Conservation (phyloP, 2,329 filamentous ascomycete species). For the Mariannaea sp. region DNA sequence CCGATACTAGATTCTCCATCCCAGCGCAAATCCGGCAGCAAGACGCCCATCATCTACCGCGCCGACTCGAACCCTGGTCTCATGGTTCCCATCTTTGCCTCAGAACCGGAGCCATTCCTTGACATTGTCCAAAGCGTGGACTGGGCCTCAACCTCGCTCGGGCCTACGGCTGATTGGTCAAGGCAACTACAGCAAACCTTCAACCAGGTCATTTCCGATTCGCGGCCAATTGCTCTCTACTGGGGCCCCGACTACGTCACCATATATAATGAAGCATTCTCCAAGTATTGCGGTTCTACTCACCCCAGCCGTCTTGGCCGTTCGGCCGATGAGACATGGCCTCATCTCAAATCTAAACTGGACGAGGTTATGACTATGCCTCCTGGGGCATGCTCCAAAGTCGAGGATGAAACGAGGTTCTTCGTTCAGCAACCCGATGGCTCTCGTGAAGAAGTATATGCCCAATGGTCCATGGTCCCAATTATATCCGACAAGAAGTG, state of each 20-base stretch:
- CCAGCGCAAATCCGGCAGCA: constrained; percentile 32
- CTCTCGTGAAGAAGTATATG: constrained; percentile 52
- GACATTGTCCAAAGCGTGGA: constrained; percentile 49
- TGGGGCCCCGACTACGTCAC: constrained; percentile 67
- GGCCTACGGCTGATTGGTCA: constrained; percentile 54
- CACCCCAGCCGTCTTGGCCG: constrained; percentile 68
- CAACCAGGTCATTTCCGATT: constrained; percentile 51
- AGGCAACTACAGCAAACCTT: constrained; percentile 51
- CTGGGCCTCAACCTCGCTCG: constrained; percentile 54
- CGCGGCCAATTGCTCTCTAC: constrained; percentile 62
- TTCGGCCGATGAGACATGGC: constrained; percentile 63
- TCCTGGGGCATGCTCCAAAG: constrained; percentile 40
- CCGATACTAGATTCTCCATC: constrained; percentile 30
- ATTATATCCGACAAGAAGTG: constrained; percentile 49
- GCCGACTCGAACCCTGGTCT: constrained; percentile 42
- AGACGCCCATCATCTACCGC: constrained; percentile 37
- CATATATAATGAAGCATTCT: constrained; percentile 71
- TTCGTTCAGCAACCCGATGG: constrained; percentile 51
- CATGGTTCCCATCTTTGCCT: constrained; percentile 43
- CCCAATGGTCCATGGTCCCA: constrained; percentile 54
- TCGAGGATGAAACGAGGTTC: constrained; percentile 52
- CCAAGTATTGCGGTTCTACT: constrained; percentile 65
- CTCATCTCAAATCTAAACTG: constrained; percentile 53
- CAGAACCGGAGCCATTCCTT: constrained; percentile 46
- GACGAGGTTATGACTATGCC: constrained; percentile 37